Evolutionary conservation across 768 basidiomycete species (phyloP).

Genomic region (Russula lepida): DNA sequence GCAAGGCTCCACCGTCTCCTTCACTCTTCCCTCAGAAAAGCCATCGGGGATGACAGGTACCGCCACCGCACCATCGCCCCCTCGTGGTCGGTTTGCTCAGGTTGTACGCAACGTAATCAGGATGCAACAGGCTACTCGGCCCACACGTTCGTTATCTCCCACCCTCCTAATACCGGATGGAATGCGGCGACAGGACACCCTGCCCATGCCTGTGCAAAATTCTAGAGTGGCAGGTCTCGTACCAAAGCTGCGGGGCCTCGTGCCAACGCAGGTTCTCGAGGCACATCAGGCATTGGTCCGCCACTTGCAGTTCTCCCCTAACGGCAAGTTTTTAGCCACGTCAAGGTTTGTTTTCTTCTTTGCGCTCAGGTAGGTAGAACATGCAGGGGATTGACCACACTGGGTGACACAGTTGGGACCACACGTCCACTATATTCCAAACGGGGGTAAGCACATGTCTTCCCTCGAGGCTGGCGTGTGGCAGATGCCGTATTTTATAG

Average conservation of each 20-base stretch:
- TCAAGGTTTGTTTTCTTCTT: slow-evolving; percentile 44
- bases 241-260: slow-evolving; percentile 48
- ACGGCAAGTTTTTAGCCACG: slow-evolving; percentile 66
- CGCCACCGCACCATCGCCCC: slow-evolving; percentile 20
- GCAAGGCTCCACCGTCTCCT: slow-evolving; percentile 6
- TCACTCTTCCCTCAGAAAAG: slow-evolving; percentile 20
- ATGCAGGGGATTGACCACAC: background rate
- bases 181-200: slow-evolving; percentile 16
- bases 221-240: slow-evolving; percentile 49
- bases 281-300: slow-evolving; percentile 62
- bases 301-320: slow-evolving; percentile 69
- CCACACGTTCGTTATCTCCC: slow-evolving; percentile 26
- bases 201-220: slow-evolving; percentile 32
- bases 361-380: background rate
- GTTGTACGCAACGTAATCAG: slow-evolving; percentile 41
- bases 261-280: slow-evolving; percentile 49
- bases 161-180: slow-evolving; percentile 19
- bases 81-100: slow-evolving; percentile 33
- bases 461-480: background rate
- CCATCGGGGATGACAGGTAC: slow-evolving; percentile 16
- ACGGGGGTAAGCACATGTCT: slow-evolving; percentile 41
- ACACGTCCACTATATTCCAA: slow-evolving; percentile 58
- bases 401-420: slow-evolving; percentile 47
- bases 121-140: slow-evolving; percentile 27
- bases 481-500: slow-evolving; percentile 28